Base-by-base conservation (phyloP, 306 rosid species). In the Ormosia emarginata region DNA sequence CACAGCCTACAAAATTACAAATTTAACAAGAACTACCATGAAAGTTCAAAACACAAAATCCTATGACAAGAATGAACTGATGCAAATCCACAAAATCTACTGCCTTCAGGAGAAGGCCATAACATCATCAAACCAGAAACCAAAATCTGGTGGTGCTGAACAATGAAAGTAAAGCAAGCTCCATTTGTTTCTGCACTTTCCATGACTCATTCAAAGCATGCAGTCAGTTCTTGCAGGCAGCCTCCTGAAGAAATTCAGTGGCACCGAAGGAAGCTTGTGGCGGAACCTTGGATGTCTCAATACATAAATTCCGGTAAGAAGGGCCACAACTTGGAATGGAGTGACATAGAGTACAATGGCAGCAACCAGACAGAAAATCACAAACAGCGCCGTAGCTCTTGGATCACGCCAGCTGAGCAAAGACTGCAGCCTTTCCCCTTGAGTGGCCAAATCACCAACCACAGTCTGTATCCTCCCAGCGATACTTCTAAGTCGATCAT, bases 321-420 rank as follows among this genome's bases (percentile, higher is more conserved):
- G 92, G 1, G 97, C 98, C 87, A 95, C 99, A 57, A 95, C 88
- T 87, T 95, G 99, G 88, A 95, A 95, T 37, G 99, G 99, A 4
- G 97, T 93, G 41, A 95, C 90, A 77, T 95, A 95, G 75, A 95
- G 92, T 8, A 95, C 92, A 79, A 95, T 88, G 41, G 99, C 99
- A 58, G 98, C 92, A 78, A 93, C 76, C 84, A 95, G 86, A 85
- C 99, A 95, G 94, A 95, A 95, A 36, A 95, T 71, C 62, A 95
- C 99, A 72, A 95, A 95, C 62, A 95, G 84, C 2, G 98, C 93
- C 1, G 99, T 95, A 2, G 99, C 99, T 81, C 99, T 89, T 0
- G 98, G 99, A 81, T 95, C 99, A 61, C 99, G 86, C 99, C 99
- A 95, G 93, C 98, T 95, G 79, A 95, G 91, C 89, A 95, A 80